Evolutionary conservation across 2,329 filamentous ascomycete genomes (phyloP), one percentile per base, ranked within the genome.

Genomic region (Neurospora sp.): DNA sequence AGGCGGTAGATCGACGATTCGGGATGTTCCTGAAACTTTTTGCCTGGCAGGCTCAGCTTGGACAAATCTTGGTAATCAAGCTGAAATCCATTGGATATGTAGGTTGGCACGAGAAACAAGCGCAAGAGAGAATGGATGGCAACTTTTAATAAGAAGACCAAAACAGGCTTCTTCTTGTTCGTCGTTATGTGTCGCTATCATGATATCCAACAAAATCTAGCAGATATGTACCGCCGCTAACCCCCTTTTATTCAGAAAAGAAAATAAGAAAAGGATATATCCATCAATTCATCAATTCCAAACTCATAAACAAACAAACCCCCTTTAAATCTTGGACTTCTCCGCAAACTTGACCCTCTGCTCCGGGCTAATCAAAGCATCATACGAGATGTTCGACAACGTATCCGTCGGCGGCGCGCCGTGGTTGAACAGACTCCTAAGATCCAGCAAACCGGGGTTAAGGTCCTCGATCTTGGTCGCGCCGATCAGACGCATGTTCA

Each of bases 401-500:
- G 80, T 80, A 72, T 89, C 86, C 1, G 75, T 72, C 1, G 86
- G 85, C 71, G 81, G 78, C 43, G 82, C 82, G 43, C 82, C 80
- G 73, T 89, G 87, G 71, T 79, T 81, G 71, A 82, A 82, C 74
- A 97, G 78, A 2, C 90, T 92, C 71, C 91, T 84, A 0, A 88
- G 87, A 78, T 99, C 96, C 23, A 99, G 80, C 79, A 99, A 82
- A 36, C 88, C 89, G 0, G 94, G 91, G 72, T 91, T 92, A 72
- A 99, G 82, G 75, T 99, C 89, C 41, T 89, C 88, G 39, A 99
- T 80, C 71, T 82, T 89, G 23, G 85, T 87, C 71, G 89, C 92
- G 10, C 96, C 96, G 75, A 99, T 93, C 73, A 99, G 83, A 6
- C 96, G 88, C 96, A 99, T 98, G 78, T 95, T 96, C 95, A 98